Base-by-base conservation (phyloP, 1,284 basidiomycete genomes). In the Rhodotorula sp. region DNA sequence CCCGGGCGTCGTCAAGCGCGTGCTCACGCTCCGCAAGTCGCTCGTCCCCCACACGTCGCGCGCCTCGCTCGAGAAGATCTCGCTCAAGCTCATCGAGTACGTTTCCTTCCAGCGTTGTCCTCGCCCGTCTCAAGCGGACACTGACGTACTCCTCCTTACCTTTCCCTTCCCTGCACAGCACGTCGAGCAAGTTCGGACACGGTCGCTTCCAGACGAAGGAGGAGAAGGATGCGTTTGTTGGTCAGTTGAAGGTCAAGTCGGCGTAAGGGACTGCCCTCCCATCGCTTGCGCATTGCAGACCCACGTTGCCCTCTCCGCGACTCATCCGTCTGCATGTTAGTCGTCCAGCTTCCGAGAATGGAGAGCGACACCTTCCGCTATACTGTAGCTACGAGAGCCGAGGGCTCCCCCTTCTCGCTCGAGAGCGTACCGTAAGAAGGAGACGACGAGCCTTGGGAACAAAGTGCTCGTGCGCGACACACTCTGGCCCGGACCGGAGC, bases 1-100 rank as follows among this genome's bases (percentile, higher is more conserved):
- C 79, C 91, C 92, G 74, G 95, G 95, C 80, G 92, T 92, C 81
- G 94, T 93, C 87, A 98, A 99, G 87, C 92, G 96, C 86, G 90
- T 99, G 73, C 86, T 96, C 79, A 96, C 94, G 68, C 86, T 94
- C 80, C 89, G 91, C 79, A 79, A 79, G 75, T 76, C 77, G 22
- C 76, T 79, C 72, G 74, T 77, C 71, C 70, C 74, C 60, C 78
- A 78, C 77, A 76, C 77, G 56, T 77, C 89, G 72, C 89, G 91
- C 80, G 87, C 88, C 82, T 90, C 93, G 81, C 87, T 96, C 79
- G 93, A 99, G 88, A 93, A 98, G 85, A 91, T 70, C 68, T 52
- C 51, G 39, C 91, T 99, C 87, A 99, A 98, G 84, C 95, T 95
- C 85, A 96, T 98, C 87, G 53, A 27, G 24, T 30, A 17, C 52